Evolutionary conservation across 345 rosid species (phyloP).

Genomic region (Pseudoturritis turrita): DNA sequence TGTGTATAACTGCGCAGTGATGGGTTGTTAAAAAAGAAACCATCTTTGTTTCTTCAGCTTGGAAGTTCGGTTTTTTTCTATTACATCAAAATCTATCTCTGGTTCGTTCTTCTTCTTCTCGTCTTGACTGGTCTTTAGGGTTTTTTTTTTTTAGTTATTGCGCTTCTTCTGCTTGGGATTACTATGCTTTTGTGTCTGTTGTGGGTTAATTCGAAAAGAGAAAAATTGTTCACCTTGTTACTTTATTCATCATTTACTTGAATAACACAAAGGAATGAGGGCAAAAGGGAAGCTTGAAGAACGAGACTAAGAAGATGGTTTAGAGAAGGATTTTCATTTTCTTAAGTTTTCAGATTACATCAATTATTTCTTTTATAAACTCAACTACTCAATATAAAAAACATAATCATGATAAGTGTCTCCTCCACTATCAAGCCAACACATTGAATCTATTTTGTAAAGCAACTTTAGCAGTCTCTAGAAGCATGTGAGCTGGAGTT

Average conservation of each 20-base stretch:
- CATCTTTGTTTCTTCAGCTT: slow-evolving; percentile 11
- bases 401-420: too few relatives aligned
- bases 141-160: neutral
- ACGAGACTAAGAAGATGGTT: too few relatives aligned
- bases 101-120: neutral
- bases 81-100: slow-evolving; percentile 10
- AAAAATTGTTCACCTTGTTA: neutral
- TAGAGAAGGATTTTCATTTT: too few relatives aligned
- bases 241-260: slow-evolving; percentile 2
- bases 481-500: too few relatives aligned
- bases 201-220: neutral
- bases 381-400: too few relatives aligned
- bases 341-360: too few relatives aligned
- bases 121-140: neutral
- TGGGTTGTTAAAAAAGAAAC: slow-evolving; percentile 46
- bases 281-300: too few relatives aligned
- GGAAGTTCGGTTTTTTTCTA: neutral
- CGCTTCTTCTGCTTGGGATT: neutral
- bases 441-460: too few relatives aligned
- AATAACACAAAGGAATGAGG: neutral
- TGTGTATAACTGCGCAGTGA: slow-evolving; percentile 80
- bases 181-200: neutral
- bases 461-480: too few relatives aligned
- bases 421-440: too few relatives aligned
- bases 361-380: too few relatives aligned